These are phyloP conservation scores for Oldenlandia corymbosa DNA, from an alignment of 257 asterid species.

Conservation along the genomic window DNA sequence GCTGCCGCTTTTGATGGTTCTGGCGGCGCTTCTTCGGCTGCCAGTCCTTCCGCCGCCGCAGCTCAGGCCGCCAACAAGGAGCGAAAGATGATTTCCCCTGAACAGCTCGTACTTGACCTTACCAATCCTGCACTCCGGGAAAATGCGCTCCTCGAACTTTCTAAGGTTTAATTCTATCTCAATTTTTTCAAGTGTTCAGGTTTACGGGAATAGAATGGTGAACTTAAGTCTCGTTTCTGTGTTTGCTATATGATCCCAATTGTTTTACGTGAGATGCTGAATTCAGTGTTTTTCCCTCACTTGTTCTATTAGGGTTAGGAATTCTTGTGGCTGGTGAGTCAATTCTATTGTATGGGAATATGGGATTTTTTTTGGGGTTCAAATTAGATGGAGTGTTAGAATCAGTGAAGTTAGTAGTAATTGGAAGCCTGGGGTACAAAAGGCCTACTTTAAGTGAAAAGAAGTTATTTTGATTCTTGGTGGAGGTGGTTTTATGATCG, in stretches of 20 bases:
- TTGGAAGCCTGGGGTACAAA: no score
- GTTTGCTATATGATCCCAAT: neutral
- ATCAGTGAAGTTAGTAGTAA: no score
- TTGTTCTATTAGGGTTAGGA: neutral
- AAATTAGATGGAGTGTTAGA: neutral
- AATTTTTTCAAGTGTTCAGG: neutral
- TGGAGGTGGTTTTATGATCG: neutral
- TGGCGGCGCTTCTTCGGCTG: conserved; percentile 23
- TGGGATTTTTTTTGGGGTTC: neutral
- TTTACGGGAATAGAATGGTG: no score
- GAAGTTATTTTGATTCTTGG: neutral
- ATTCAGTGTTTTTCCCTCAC: neutral
- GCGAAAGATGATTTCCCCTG: conserved; percentile 69
- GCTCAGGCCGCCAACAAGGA: conserved; percentile 37
- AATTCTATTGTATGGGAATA: no score
- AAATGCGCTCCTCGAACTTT: conserved; percentile 84
- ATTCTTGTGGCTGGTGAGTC: neutral
- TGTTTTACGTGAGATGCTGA: neutral
- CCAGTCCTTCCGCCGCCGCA: conserved; percentile 19
- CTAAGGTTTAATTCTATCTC: conserved; percentile 46
- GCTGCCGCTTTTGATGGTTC: conserved; percentile 37
- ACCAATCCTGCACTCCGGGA: conserved; percentile 89
- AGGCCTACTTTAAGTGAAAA: neutral
- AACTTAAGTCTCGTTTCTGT: neutral
- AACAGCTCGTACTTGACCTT: conserved; percentile 85